Conservation (phyloP, 2,329 filamentous ascomycete species). For the Alternaria longipes region DNA sequence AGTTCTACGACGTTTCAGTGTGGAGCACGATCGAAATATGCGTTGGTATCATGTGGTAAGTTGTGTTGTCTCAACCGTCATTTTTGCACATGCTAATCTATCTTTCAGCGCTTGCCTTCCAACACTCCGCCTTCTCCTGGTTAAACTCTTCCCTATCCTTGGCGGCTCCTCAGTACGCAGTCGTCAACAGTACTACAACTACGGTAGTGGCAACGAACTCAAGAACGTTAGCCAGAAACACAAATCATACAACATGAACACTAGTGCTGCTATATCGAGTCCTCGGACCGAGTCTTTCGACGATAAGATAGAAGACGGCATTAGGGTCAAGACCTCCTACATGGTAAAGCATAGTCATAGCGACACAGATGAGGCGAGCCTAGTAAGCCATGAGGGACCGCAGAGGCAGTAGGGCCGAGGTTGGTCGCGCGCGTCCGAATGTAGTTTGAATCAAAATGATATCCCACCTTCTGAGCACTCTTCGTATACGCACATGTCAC, state of each 20-base stretch:
- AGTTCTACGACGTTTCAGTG: slow-evolving; percentile 52
- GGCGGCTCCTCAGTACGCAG: slow-evolving; percentile 47
- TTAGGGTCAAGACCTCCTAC: slow-evolving; percentile 31
- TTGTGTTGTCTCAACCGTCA: background rate
- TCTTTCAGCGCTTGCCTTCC: slow-evolving; percentile 52
- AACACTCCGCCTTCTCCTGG: slow-evolving; percentile 49
- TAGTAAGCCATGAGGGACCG: slow-evolving; percentile 24
- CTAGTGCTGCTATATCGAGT: slow-evolving; percentile 6
- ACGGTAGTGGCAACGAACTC: slow-evolving; percentile 36
- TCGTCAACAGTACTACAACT: slow-evolving; percentile 36
- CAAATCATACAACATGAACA: slow-evolving; percentile 15
- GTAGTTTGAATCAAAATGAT: slow-evolving; percentile 3
- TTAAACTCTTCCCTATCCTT: slow-evolving; percentile 47
- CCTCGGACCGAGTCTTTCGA: slow-evolving; percentile 6
- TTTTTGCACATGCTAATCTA: background rate
- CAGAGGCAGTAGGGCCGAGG: background rate
- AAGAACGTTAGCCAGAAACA: slow-evolving; percentile 23
- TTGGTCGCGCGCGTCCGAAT: background rate
- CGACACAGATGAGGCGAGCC: slow-evolving; percentile 31
- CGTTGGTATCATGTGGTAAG: slow-evolving; percentile 53
- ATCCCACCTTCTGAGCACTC: background rate
- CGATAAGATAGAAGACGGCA: slow-evolving; percentile 22
- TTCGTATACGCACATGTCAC: background rate
- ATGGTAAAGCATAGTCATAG: slow-evolving; percentile 26
- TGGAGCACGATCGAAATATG: slow-evolving; percentile 57